phyloP scores from a whole-genome alignment of 257 asterid species.

The Solanum gracilifrons region DNA sequence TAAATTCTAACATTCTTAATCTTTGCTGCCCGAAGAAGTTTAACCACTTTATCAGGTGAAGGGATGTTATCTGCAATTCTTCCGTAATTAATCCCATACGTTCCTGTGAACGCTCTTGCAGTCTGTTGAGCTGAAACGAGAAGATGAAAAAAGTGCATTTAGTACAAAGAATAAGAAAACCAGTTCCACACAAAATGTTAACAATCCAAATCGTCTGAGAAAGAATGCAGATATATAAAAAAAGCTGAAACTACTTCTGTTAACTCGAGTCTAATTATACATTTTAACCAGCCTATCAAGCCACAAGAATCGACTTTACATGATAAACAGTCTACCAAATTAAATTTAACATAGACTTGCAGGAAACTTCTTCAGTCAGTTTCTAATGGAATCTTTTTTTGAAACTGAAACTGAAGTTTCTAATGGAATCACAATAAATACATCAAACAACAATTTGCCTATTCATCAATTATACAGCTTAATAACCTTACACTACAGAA shows the following conservation, averaged over 20 bases:
- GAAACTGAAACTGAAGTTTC: too few relatives aligned
- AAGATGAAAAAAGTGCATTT: not conserved
- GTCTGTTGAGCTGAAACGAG: constrained; percentile 26
- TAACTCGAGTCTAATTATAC: not conserved
- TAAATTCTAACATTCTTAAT: constrained; percentile 85
- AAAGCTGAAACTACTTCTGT: not conserved
- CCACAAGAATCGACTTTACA: not conserved
- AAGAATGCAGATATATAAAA: not conserved
- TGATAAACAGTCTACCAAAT: not conserved
- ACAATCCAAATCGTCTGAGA: not conserved
- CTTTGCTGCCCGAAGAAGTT: constrained; percentile 66
- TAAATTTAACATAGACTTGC: not conserved
- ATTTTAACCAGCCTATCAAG: not conserved
- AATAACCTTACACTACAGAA: not conserved
- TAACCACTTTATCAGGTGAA: constrained; percentile 74
- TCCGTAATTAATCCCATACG: constrained; percentile 89
- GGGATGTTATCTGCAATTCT: constrained; percentile 93
- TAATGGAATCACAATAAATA: not conserved
- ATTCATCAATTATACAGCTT: not conserved
- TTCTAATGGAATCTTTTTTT: not conserved
- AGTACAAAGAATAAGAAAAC: not conserved
- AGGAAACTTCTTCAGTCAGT: not conserved
- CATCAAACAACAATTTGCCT: not conserved
- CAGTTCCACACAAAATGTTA: not conserved
- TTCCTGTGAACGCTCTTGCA: constrained; percentile 72